A percentile compares a stretch with the other conserved stretches of the same genome.
These are phyloP conservation scores for Citropsis articulata DNA, from an alignment of 345 rosid genomes.

Conservation along the genomic window DNA sequence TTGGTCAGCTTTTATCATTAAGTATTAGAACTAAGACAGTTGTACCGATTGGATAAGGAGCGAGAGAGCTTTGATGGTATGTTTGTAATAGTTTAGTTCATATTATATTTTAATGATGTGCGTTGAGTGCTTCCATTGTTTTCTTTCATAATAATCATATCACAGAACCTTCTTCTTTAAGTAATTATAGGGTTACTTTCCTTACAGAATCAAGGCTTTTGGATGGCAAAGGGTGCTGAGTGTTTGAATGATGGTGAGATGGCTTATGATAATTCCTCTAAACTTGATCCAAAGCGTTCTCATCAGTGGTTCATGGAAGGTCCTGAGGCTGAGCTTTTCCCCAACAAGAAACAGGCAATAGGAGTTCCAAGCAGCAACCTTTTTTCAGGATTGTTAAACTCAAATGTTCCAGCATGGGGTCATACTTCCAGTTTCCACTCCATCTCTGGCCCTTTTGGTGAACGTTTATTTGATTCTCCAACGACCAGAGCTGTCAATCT, in stretches of 20 bases:
- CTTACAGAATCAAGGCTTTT: conserved; percentile 49
- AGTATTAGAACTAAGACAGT: neutral
- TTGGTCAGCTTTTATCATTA: conserved; percentile 1
- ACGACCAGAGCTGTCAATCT: conserved; percentile 26
- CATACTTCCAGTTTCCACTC: conserved; percentile 37
- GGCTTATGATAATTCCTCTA: conserved; percentile 36
- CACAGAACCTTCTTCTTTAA: neutral
- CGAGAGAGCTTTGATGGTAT: neutral
- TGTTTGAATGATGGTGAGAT: conserved; percentile 34
- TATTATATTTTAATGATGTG: neutral
- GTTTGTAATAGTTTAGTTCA: neutral
- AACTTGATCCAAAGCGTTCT: conserved; percentile 38
- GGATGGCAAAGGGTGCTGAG: conserved; percentile 40
- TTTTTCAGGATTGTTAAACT: conserved; percentile 34
- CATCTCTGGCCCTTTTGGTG: conserved; percentile 36
- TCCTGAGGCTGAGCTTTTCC: conserved; percentile 37
- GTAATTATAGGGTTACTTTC: conserved; percentile 4
- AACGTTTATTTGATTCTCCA: conserved; percentile 36
- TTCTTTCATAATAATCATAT: neutral
- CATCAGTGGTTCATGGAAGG: conserved; percentile 50
- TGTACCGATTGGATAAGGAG: neutral
- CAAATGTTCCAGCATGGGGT: conserved; percentile 41
- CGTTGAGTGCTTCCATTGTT: neutral
- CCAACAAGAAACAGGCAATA: conserved; percentile 46
- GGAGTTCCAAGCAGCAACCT: conserved; percentile 36